A percentile compares a stretch with the other conserved stretches of the same genome.
These are phyloP conservation scores for Danielozyma ontarioensis DNA, from an alignment of 805 yeast species.

Conservation along the genomic window DNA sequence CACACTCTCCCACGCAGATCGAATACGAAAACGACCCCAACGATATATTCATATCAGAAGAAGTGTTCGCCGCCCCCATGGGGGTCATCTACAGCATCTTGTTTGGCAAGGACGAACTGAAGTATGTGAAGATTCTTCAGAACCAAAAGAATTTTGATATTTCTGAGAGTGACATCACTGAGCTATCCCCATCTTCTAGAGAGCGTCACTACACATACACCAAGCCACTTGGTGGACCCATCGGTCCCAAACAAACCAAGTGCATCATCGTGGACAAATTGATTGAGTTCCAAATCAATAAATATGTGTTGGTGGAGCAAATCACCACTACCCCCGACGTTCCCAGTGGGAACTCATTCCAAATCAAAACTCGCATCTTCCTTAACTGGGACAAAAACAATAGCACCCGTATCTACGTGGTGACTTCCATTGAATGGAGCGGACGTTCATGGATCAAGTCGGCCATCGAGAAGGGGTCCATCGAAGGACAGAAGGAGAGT, in stretches of 20 bases:
- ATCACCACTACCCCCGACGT: slow-evolving; percentile 85
- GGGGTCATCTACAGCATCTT: slow-evolving; percentile 68
- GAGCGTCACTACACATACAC: slow-evolving; percentile 59
- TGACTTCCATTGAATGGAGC: slow-evolving; percentile 83
- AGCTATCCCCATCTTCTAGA: slow-evolving; percentile 31
- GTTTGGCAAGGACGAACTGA: slow-evolving; percentile 54
- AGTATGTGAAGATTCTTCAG: slow-evolving; percentile 34
- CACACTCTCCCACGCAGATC: slow-evolving; percentile 54
- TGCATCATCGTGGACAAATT: slow-evolving; percentile 57
- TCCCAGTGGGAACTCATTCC: slow-evolving; percentile 83
- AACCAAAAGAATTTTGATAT: slow-evolving; percentile 22
- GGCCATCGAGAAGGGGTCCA: slow-evolving; percentile 80
- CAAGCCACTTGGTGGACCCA: slow-evolving; percentile 70
- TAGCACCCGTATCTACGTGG: slow-evolving; percentile 52
- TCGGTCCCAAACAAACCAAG: slow-evolving; percentile 90
- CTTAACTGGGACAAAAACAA: slow-evolving; percentile 71
- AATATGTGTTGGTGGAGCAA: slow-evolving; percentile 55
- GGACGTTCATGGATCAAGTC: slow-evolving; percentile 90
- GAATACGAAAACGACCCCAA: slow-evolving; percentile 41
- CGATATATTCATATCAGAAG: slow-evolving; percentile 45
- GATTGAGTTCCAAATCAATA: slow-evolving; percentile 50
- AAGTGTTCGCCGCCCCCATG: slow-evolving; percentile 61
- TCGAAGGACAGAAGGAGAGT: slow-evolving; percentile 64
- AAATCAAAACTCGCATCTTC: slow-evolving; percentile 66
- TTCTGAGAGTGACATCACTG: slow-evolving; percentile 21